Evolutionary conservation across 441 rosid species (phyloP).

Genomic region (Eruca vesicaria): DNA sequence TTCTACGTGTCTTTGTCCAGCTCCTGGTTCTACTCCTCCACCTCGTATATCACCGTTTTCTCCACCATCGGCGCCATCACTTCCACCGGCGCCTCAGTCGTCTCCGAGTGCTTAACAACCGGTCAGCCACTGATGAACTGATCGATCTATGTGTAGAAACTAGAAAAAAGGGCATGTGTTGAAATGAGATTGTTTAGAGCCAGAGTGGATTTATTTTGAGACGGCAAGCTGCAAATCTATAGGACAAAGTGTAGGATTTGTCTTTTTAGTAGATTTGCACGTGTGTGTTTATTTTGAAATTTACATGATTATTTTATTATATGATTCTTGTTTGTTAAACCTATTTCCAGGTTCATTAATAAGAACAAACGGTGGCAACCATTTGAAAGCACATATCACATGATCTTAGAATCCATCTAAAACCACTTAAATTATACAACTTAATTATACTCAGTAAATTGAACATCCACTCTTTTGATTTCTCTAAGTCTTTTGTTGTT

Average conservation of each 20-base stretch:
- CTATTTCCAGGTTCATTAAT: constrained; percentile 19
- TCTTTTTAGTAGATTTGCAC: neutral
- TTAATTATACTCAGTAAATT: no score
- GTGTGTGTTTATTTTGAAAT: neutral
- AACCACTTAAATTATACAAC: no score
- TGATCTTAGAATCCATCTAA: neutral
- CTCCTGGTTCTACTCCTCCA: constrained; percentile 2
- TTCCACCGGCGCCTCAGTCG: constrained; percentile 9
- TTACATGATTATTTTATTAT: neutral
- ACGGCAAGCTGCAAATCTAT: constrained; percentile 5
- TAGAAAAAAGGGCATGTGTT: constrained; percentile 13
- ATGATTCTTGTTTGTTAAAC: constrained; percentile 1
- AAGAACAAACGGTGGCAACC: constrained; percentile 17
- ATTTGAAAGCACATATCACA: neutral
- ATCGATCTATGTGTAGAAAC: constrained; percentile 16
- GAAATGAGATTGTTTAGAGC: constrained; percentile 4
- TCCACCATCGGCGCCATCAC: neutral
- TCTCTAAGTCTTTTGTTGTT: no score
- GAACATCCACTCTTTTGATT: no score
- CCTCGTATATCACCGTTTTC: constrained; percentile 1
- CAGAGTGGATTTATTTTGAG: neutral
- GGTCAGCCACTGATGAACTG: constrained; percentile 23
- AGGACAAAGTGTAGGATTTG: constrained; percentile 11
- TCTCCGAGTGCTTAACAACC: constrained; percentile 17
- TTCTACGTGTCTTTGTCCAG: constrained; percentile 29